Base-by-base conservation (phyloP, 208 protist genomes). In the Strigomonas galati region DNA sequence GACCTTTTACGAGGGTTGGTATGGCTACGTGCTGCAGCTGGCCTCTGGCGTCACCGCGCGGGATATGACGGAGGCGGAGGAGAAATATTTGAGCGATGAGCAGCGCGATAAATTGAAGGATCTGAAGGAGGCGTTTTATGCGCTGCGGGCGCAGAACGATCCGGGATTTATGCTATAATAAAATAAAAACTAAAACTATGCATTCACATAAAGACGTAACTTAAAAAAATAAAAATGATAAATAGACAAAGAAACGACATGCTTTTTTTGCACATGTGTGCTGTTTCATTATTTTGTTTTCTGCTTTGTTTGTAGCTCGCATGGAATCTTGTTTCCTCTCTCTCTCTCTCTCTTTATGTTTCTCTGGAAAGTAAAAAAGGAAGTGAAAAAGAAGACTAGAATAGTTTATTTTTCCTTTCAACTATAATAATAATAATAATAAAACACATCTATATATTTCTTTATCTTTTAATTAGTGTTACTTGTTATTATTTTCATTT, bases 1-100 rank as follows among this genome's bases (percentile, higher is more conserved):
- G 21, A 82, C 81, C 46, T 96, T 96, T 55, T 96, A 96, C 65
- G 64, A 78, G 27, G 87, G 79, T 53, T 96, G 91, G 91, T 93
- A 92, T 64, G 72, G 81, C 17, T 96, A 96, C 69, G 82, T 91
- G 44, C 65, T 87, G 62, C 84, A 94, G 64, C 76, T 96, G 49
- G 74, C 77, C 35, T 82, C 74, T 0, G 91, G 87, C 15, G 74
- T 88, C 32, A 94, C 88, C 15, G 71, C 75, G 17, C 79, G 84
- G 5, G 84, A 90, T 23, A 67, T 96, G 69, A 92, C 79, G 24
- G 77, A 81, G 65, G 72, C 87, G 59, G 91, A 96, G 71, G 60
- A 71, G 40, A 80, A 74, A 4, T 67, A 84, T 37, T 66, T 96
- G 27, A 86, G 83, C 7, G 78, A 82, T 23, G 88, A 92, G 63